Evolutionary conservation across 139 green algal species (phyloP).

Genomic region (Micractinium conductrix): DNA sequence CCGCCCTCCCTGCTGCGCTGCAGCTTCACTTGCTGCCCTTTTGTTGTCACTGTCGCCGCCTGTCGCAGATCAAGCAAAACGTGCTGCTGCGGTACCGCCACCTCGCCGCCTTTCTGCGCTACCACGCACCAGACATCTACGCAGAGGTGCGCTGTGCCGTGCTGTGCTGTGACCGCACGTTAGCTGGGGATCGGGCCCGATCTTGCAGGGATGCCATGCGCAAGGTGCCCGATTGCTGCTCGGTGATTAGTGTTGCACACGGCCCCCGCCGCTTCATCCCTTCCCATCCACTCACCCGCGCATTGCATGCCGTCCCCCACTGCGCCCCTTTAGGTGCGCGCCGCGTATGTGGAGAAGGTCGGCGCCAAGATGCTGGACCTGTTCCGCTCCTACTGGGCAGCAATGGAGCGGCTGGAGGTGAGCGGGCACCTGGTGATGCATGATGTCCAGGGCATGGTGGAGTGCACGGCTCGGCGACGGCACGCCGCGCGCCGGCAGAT

Average conservation of each 20-base stretch:
- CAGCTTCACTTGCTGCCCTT: background rate
- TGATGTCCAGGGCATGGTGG: background rate
- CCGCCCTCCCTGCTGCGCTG: background rate
- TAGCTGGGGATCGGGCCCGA: too few species aligned
- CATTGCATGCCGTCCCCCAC: too few species aligned
- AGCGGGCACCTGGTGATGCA: background rate
- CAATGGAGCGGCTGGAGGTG: conserved; percentile 77
- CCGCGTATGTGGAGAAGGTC: conserved; percentile 84
- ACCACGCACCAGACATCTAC: conserved; percentile 77
- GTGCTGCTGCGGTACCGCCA: conserved; percentile 90
- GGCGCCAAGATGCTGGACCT: conserved; percentile 82
- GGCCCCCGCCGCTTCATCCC: too few species aligned
- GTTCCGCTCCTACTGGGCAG: conserved; percentile 88
- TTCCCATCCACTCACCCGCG: too few species aligned
- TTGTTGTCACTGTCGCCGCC: background rate
- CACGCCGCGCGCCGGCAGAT: too few species aligned
- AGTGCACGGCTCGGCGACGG: too few species aligned
- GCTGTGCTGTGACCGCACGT: background rate
- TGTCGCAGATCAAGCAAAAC: conserved; percentile 85
- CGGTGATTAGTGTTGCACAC: too few species aligned
- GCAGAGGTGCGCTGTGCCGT: conserved; percentile 60
- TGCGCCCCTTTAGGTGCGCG: conserved; percentile 65
- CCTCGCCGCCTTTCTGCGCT: conserved; percentile 76
- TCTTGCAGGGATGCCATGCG: too few species aligned
- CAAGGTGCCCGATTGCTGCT: too few species aligned